Conservation (phyloP, 164 flowering plant genomes). For the Tinospora cordifolia region DNA sequence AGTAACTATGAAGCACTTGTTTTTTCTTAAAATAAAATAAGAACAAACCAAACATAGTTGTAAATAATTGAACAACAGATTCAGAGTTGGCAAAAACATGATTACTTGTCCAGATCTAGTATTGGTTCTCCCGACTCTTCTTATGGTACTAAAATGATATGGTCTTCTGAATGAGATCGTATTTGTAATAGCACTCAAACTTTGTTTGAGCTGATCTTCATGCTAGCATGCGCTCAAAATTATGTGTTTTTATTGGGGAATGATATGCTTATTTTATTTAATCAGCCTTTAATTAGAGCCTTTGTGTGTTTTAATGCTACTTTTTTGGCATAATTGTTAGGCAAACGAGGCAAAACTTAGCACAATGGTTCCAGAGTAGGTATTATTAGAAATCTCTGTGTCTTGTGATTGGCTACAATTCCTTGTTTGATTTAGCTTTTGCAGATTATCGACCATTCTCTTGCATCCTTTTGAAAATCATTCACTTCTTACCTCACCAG, state of each 20-base stretch:
- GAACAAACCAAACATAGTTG: too few species aligned
- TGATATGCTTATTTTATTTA: not conserved
- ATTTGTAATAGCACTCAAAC: not conserved
- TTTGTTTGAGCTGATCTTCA: not conserved
- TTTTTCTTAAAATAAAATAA: too few species aligned
- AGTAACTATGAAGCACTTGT: too few species aligned
- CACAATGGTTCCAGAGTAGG: constrained; percentile 99
- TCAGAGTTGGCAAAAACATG: not conserved
- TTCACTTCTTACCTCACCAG: not conserved
- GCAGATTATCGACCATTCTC: not conserved
- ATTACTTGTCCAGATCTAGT: not conserved
- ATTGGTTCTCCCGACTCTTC: not conserved
- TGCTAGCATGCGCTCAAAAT: not conserved
- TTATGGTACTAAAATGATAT: not conserved
- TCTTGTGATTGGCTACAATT: not conserved
- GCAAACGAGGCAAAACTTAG: constrained; percentile 99
- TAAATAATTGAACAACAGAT: too few species aligned
- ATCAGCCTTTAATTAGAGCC: not conserved
- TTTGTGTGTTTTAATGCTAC: constrained; percentile 2
- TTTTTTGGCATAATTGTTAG: constrained; percentile 32
- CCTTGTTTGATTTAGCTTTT: not conserved
- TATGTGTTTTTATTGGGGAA: not conserved
- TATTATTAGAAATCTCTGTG: constrained; percentile 14
- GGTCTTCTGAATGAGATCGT: not conserved
- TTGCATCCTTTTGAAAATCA: not conserved